Conservation (phyloP, 495 filamentous ascomycete species). For the Parathielavia hyrcaniae region DNA sequence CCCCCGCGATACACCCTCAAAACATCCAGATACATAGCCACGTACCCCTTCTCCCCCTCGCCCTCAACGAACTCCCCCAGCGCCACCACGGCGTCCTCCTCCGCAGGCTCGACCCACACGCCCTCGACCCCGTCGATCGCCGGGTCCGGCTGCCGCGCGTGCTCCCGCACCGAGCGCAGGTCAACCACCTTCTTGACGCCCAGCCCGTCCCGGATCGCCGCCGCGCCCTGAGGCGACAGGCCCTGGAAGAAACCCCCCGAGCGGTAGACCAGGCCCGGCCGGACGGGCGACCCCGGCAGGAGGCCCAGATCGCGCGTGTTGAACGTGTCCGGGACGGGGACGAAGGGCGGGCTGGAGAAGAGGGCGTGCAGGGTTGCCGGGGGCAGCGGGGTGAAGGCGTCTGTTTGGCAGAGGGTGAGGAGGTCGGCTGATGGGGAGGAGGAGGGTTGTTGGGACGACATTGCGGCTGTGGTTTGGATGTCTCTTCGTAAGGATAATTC, state of each 20-base stretch:
- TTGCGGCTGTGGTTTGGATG: background rate
- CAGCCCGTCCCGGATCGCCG: conserved; percentile 35
- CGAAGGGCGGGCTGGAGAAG: conserved; percentile 47
- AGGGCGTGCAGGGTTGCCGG: conserved; percentile 24
- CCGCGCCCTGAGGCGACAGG: conserved; percentile 32
- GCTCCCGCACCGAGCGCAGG: conserved; percentile 38
- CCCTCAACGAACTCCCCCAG: conserved; percentile 37
- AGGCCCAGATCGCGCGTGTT: conserved; percentile 41
- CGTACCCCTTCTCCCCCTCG: conserved; percentile 37
- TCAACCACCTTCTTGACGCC: conserved; percentile 42
- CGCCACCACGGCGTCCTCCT: conserved; percentile 27
- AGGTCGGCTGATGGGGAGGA: conserved; percentile 26
- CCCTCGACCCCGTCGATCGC: conserved; percentile 37
- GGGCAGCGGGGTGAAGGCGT: conserved; percentile 32
- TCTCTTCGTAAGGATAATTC: background rate
- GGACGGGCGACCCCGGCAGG: conserved; percentile 24
- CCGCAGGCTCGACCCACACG: conserved; percentile 32
- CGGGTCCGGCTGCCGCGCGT: conserved; percentile 32
- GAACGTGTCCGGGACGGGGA: conserved; percentile 45
- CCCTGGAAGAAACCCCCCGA: conserved; percentile 40
- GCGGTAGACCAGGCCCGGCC: conserved; percentile 46
- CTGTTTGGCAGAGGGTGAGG: conserved; percentile 34
- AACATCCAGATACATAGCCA: conserved; percentile 40
- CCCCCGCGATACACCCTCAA: conserved; percentile 33
- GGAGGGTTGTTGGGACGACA: background rate